Base-by-base conservation (phyloP, 106 monocot genomes). In the Apostasia shenzhenica region DNA sequence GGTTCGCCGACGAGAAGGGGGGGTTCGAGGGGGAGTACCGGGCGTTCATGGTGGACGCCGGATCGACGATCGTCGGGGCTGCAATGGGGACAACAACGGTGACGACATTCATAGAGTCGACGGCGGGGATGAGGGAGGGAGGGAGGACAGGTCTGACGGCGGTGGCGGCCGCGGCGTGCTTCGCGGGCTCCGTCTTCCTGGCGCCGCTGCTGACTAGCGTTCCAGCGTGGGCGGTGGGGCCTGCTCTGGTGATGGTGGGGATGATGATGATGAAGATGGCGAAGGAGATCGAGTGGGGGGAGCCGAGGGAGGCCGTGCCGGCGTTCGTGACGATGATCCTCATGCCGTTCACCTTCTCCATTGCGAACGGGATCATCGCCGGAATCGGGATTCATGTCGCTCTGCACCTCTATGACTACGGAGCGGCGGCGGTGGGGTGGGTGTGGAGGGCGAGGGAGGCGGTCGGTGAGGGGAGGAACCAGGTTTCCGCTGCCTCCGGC, bases 221-320 rank as follows among this genome's bases (percentile, higher is more conserved):
- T 75, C 91, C 91, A 55, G 77, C 80, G 68, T 91, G 92, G 88
- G 92, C 88, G 10, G 81, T 88, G 11, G 92, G 92, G 57, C 81
- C 87, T 6, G 76, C 91, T 48, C 41, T 91, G 76, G 82, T 91
- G 63, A 45, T 88, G 70, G 88, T 92, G 37, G 92, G 92, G 37
- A 81, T 68, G 57, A 88, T 92, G 87, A 88, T 92, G 92, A 75
- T 81, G 82, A 66, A 67, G 73, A 67, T 82, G 70, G 78, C 55
- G 62, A 81, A 62, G 79, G 88, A 86, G 52, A 76, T 92, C 7
- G 83, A 92, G 64, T 88, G 92, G 92, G 63, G 67, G 26, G 69
- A 80, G 13, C 63, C 73, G 55, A 76, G 55, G 76, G 82, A 88
- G 59, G 88, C 70, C 3, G 76, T 83, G 68, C 85, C 88, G 51